Base-by-base conservation (phyloP, 2,329 filamentous ascomycete genomes). In the Immersiporthe knoxdaviesiana region DNA sequence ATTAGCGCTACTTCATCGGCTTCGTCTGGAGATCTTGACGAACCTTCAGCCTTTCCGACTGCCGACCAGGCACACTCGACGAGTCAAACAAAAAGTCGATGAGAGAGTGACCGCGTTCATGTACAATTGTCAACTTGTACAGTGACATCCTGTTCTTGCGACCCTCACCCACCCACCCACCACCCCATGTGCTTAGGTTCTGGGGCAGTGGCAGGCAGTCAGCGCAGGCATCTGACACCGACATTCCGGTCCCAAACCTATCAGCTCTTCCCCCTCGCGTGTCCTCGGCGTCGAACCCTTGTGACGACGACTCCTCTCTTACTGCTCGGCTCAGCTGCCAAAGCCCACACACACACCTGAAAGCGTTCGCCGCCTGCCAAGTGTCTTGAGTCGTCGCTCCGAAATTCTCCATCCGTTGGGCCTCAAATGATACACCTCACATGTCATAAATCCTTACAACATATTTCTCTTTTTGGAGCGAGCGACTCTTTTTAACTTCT, bases 201-300 rank as follows among this genome's bases (percentile, higher is more conserved):
- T 35, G 54, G 56, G 32, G 52, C 54, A 32, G 63, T 63, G 62
- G 35, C 66, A 72, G 41, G 66, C 37, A 65, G 54, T 39, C 37
- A 39, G 37, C 37, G 37, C 37, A 47, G 61, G 59, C 68, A 69
- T 67, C 68, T 69, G 68, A 69, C 68, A 69, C 68, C 58, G 59
- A 59, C 50, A 41, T 39, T 44, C 61, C 67, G 67, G 63, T 47
- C 39, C 37, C 58, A 61, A 59, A 60, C 67, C 67, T 69, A 69
- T 69, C 63, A 69, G 63, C 67, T 66, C 47, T 14, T 63, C 63
- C 44, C 44, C 63, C 58, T 59, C 63, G 52, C 52, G 24, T n/a
- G n/a, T 52, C 54, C 44, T 63, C 50, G 50, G 24, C 50, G 52
- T 65, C 58, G 61, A 63, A 68, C 24, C 62, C 61, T 35, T 47